These are phyloP conservation scores for Francoa sonchifolia DNA, from an alignment of 441 rosid species.

Conservation along the genomic window DNA sequence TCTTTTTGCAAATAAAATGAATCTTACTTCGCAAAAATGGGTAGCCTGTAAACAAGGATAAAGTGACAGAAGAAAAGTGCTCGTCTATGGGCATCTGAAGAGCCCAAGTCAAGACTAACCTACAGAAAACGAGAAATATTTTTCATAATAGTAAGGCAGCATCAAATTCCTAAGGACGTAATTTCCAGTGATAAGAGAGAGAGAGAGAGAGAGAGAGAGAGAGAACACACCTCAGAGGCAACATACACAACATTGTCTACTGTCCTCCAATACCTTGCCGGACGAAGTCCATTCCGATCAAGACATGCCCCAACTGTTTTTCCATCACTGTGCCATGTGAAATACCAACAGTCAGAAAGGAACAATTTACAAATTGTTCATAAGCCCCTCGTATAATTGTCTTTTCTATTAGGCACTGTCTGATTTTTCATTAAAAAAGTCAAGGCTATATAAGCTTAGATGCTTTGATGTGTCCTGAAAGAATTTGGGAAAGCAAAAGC, in stretches of 20 bases:
- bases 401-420: too few relatives aligned
- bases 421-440: too few relatives aligned
- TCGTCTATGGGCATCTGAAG: too few relatives aligned
- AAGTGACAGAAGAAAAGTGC: too few relatives aligned
- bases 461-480: too few relatives aligned
- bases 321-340: slow-evolving; percentile 75
- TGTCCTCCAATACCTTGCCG: slow-evolving; percentile 97
- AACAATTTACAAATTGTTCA: neutral
- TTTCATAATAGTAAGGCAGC: neutral
- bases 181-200: neutral
- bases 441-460: too few relatives aligned
- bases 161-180: neutral
- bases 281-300: slow-evolving; percentile 98
- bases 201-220: slow-evolving; percentile 1
- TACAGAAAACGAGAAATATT: neutral
- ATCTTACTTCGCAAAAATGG: too few relatives aligned
- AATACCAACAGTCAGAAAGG: slow-evolving; percentile 28
- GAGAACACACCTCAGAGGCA: slow-evolving; percentile 84
- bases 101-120: neutral
- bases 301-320: slow-evolving; percentile 99
- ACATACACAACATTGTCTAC: slow-evolving; percentile 90
- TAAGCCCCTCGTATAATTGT: neutral
- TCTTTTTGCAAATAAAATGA: too few relatives aligned
- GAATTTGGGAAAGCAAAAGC: too few relatives aligned
- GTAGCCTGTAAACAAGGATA: too few relatives aligned